Conservation (phyloP, 2,329 filamentous ascomycete species). For the Parasarocladium wereldwijsianum region DNA sequence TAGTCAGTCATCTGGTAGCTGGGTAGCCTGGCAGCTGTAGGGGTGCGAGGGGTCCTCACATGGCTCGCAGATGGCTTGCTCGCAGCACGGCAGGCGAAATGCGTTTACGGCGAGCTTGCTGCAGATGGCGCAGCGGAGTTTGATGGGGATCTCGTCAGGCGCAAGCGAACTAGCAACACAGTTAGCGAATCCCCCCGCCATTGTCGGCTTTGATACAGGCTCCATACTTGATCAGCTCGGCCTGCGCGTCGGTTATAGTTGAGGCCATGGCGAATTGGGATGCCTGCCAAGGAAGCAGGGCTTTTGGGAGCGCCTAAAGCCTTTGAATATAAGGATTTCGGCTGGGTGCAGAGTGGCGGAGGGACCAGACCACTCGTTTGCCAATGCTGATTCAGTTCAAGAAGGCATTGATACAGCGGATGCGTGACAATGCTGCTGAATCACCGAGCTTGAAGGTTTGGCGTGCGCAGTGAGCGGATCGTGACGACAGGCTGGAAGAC, state of each 20-base stretch:
- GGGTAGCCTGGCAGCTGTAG: background rate
- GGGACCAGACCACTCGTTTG: no score
- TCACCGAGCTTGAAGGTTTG: background rate
- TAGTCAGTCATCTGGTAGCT: constrained; percentile 1
- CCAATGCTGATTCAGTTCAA: background rate
- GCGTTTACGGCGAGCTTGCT: constrained; percentile 83
- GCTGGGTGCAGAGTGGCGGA: no score
- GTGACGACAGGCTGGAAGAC: no score
- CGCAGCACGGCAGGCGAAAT: constrained; percentile 85
- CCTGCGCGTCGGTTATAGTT: constrained; percentile 33
- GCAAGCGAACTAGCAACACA: constrained; percentile 47
- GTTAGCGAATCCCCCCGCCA: background rate
- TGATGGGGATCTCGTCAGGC: constrained; percentile 83
- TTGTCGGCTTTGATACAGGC: background rate
- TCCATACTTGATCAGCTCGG: constrained; percentile 42
- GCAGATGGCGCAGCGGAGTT: constrained; percentile 87
- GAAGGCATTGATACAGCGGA: constrained; percentile 1
- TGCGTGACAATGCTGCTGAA: background rate
- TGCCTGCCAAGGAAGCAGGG: no score
- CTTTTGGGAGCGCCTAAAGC: no score
- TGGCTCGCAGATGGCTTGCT: constrained; percentile 80
- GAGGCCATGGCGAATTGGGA: constrained; percentile 22
- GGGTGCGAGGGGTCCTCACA: constrained; percentile 40
- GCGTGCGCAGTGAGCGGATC: no score
- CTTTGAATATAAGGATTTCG: no score